Percentiles rank a stretch among this genome's conserved stretches.
Evolutionary conservation across 371 early-diverging fungal species (phyloP).

Genomic region (Rhizopus microsporus): DNA sequence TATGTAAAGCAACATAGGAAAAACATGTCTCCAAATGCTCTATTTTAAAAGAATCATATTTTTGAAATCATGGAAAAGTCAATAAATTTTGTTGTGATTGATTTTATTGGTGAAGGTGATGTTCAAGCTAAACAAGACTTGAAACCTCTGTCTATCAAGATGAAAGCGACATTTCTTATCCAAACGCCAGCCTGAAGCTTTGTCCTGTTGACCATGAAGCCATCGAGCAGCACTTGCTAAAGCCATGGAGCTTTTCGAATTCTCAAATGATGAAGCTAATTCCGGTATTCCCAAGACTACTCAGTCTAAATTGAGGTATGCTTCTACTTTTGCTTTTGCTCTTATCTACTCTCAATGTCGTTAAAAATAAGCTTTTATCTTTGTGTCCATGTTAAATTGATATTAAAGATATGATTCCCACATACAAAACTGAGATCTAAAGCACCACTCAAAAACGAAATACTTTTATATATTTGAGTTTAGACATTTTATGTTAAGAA

Average conservation of each 20-base stretch:
- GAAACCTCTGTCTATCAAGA: constrained; percentile 1
- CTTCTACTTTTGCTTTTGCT: neutral
- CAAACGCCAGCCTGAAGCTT: constrained; percentile 1
- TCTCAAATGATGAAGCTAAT: constrained; percentile 1
- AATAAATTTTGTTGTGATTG: constrained; percentile 4
- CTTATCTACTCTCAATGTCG: too few species aligned
- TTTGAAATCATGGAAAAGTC: constrained; percentile 4
- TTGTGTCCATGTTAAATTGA: too few species aligned
- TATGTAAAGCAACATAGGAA: constrained; percentile 1
- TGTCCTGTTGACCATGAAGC: constrained; percentile 4
- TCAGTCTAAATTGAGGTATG: constrained; percentile 3
- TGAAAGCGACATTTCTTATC: constrained; percentile 2
- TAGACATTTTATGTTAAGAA: constrained; percentile 1
- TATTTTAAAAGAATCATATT: constrained; percentile 2
- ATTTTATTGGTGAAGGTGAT: constrained; percentile 3
- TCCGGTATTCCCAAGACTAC: constrained; percentile 2
- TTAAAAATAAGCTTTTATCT: too few species aligned
- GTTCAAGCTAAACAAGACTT: constrained; percentile 1
- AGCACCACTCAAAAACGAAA: too few species aligned
- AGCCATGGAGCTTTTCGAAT: constrained; percentile 3
- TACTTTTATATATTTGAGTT: too few species aligned
- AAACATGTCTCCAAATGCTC: constrained; percentile 3
- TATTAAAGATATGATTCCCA: neutral
- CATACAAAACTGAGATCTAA: constrained; percentile 1
- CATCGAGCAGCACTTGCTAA: constrained; percentile 2